These are phyloP conservation scores for Candida anglica DNA, from an alignment of 805 yeast genomes.

Conservation along the genomic window DNA sequence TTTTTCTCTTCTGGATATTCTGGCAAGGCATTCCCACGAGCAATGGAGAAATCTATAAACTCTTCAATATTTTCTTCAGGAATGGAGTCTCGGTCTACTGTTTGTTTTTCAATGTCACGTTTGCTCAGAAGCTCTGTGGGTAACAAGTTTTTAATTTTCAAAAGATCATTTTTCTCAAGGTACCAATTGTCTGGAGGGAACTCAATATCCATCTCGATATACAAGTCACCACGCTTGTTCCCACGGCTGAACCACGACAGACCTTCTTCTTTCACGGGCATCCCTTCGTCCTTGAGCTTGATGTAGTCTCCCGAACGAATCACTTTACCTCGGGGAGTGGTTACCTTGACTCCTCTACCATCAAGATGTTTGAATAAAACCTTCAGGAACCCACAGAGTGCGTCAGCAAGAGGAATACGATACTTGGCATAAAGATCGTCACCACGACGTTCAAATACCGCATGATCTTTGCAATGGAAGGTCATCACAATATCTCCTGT, in stretches of 20 bases:
- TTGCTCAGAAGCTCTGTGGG: constrained; percentile 38
- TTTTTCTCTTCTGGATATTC: constrained; percentile 18
- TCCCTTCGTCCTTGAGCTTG: constrained; percentile 70
- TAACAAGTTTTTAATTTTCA: constrained; percentile 49
- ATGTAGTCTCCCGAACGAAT: constrained; percentile 71
- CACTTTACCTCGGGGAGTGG: constrained; percentile 75
- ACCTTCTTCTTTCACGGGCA: constrained; percentile 56
- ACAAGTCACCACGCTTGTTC: constrained; percentile 61
- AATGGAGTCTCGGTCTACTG: constrained; percentile 20
- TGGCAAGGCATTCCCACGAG: constrained; percentile 24
- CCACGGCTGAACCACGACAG: constrained; percentile 23
- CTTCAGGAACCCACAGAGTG: constrained; percentile 77
- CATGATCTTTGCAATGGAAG: constrained; percentile 48
- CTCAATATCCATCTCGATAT: constrained; percentile 63
- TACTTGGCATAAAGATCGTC: constrained; percentile 61
- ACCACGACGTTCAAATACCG: constrained; percentile 51
- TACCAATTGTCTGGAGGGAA: constrained; percentile 89
- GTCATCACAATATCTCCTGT: constrained; percentile 78
- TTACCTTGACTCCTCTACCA: constrained; percentile 63
- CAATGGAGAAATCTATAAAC: constrained; percentile 29
- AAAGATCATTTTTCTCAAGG: constrained; percentile 62
- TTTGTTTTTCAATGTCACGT: constrained; percentile 17
- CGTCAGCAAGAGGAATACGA: constrained; percentile 67
- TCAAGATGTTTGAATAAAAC: constrained; percentile 71
- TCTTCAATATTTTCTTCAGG: constrained; percentile 36